Conservation (phyloP, 2,329 filamentous ascomycete species). For the Penicillium janthinellum region DNA sequence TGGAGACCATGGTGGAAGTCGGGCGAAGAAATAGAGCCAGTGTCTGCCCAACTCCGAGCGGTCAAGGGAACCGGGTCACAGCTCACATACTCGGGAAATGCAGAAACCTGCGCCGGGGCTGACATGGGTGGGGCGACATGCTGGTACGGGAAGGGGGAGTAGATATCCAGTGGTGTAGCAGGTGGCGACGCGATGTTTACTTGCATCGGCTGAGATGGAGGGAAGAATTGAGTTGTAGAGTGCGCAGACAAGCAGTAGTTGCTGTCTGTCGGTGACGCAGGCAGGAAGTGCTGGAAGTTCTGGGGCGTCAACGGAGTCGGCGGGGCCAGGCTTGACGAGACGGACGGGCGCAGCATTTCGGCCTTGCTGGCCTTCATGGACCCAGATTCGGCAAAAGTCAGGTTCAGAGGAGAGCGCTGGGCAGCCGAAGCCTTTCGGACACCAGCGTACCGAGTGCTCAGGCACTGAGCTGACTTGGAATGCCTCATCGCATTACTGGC, state of each 20-base stretch:
- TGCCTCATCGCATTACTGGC: conserved; percentile 46
- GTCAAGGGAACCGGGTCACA: conserved; percentile 43
- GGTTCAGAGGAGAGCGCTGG: conserved; percentile 51
- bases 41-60: conserved; percentile 46
- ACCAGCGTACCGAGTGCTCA: conserved; percentile 49
- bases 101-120: conserved; percentile 46
- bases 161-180: conserved; percentile 46
- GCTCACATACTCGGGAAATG: conserved; percentile 45
- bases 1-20: conserved; percentile 42
- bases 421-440: conserved; percentile 49
- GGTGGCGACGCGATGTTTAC: conserved; percentile 49
- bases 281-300: conserved; percentile 45
- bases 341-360: conserved; percentile 39
- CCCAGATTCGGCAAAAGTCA: conserved; percentile 49
- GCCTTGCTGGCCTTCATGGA: conserved; percentile 38
- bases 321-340: conserved; percentile 41
- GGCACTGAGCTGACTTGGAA: conserved; percentile 49
- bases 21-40: conserved; percentile 44
- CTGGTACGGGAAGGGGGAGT: conserved; percentile 42
- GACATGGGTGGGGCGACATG: conserved; percentile 44
- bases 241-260: conserved; percentile 42
- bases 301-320: conserved; percentile 49
- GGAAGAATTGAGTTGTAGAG: conserved; percentile 39
- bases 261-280: conserved; percentile 41
- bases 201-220: conserved; percentile 43